Evolutionary conservation across 2,329 filamentous ascomycete genomes (phyloP).

Genomic region (Amauroascus verrucosus): DNA sequence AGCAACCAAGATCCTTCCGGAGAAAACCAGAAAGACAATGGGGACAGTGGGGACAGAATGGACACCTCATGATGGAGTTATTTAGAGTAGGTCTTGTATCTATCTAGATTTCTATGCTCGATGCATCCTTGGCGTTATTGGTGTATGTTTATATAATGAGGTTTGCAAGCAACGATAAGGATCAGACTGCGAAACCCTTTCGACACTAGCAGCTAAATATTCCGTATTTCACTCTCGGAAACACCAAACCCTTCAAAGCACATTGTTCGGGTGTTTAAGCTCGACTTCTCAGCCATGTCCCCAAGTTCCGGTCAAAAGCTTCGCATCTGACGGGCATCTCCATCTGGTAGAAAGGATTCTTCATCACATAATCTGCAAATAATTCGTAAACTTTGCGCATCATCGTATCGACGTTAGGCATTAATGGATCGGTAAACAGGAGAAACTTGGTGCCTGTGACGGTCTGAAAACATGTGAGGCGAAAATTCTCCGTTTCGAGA

Average conservation of each 20-base stretch:
- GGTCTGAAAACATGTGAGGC: slow-evolving; percentile 91
- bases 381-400: slow-evolving; percentile 83
- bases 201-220: neutral
- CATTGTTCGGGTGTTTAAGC: slow-evolving; percentile 36
- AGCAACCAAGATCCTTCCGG: slow-evolving; percentile 29
- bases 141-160: slow-evolving; percentile 1
- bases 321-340: slow-evolving; percentile 97
- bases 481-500: slow-evolving; percentile 86
- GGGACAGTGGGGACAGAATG: slow-evolving; percentile 67
- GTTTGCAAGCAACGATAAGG: neutral
- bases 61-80: slow-evolving; percentile 59
- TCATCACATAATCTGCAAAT: slow-evolving; percentile 97
- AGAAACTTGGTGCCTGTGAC: slow-evolving; percentile 92
- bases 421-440: slow-evolving; percentile 82
- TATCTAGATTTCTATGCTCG: slow-evolving; percentile 11
- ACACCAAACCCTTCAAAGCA: slow-evolving; percentile 11
- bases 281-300: slow-evolving; percentile 62
- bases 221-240: neutral
- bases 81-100: neutral
- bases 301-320: slow-evolving; percentile 79
- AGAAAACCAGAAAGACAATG: slow-evolving; percentile 42
- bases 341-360: slow-evolving; percentile 96
- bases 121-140: slow-evolving; percentile 9
- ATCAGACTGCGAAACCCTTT: neutral
- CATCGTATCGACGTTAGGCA: slow-evolving; percentile 72